Conservation (phyloP, 805 yeast species). For the Kregervanrija fluxuum region DNA sequence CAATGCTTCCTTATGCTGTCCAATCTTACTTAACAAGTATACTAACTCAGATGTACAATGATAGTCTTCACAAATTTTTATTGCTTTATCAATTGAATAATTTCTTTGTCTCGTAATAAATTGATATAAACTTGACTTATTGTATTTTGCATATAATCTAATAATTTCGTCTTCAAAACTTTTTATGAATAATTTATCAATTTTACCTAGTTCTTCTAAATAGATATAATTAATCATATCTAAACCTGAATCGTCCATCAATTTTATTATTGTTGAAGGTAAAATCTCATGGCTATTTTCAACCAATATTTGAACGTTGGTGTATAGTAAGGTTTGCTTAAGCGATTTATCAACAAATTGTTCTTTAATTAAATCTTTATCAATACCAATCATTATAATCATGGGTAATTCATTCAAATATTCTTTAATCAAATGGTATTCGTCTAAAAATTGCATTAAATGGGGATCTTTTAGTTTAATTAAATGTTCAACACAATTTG, state of each 20-base stretch:
- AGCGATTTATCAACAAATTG: slow-evolving; percentile 37
- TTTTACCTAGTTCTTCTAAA: slow-evolving; percentile 47
- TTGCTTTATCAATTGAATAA: slow-evolving; percentile 64
- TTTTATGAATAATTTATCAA: slow-evolving; percentile 48
- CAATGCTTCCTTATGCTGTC: slow-evolving; percentile 71
- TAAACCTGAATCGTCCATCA: slow-evolving; percentile 36
- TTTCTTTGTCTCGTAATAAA: slow-evolving; percentile 55
- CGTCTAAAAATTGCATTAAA: slow-evolving; percentile 50
- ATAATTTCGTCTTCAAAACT: slow-evolving; percentile 65
- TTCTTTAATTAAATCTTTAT: slow-evolving; percentile 28
- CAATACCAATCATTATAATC: slow-evolving; percentile 33
- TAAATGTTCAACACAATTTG: slow-evolving; percentile 58
- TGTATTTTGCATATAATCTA: slow-evolving; percentile 55
- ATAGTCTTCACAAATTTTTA: slow-evolving; percentile 51
- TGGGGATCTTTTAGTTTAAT: slow-evolving; percentile 46
- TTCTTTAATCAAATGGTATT: slow-evolving; percentile 53
- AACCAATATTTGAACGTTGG: slow-evolving; percentile 48
- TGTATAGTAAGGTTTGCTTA: slow-evolving; percentile 26
- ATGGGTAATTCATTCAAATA: slow-evolving; percentile 44
- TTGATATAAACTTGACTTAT: slow-evolving; percentile 45
- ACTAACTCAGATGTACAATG: slow-evolving; percentile 66
- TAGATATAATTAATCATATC: slow-evolving; percentile 56
- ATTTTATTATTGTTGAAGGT: slow-evolving; percentile 43
- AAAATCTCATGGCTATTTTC: slow-evolving; percentile 58
- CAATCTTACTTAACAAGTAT: slow-evolving; percentile 72